These are phyloP conservation scores for Gynostemma pentaphyllum DNA, from an alignment of 306 rosid genomes.

Conservation along the genomic window DNA sequence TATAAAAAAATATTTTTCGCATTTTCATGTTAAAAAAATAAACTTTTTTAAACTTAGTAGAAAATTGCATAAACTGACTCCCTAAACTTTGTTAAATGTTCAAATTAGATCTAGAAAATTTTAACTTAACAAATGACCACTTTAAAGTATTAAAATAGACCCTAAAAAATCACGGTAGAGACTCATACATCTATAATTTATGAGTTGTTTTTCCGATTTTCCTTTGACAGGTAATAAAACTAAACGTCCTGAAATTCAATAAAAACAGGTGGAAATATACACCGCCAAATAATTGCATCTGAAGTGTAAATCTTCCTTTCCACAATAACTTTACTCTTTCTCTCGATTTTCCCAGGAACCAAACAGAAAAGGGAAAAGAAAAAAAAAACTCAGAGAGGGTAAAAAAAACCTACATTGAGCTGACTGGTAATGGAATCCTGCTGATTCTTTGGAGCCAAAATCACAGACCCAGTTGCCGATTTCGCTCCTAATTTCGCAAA, in stretches of 20 bases:
- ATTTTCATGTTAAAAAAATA: too few species aligned
- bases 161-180: too few species aligned
- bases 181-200: too few species aligned
- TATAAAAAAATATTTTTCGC: too few species aligned
- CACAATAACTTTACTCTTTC: conserved; percentile 9
- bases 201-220: too few species aligned
- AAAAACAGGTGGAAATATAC: not conserved
- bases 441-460: conserved; percentile 64
- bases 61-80: too few species aligned
- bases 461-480: conserved; percentile 47
- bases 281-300: not conserved
- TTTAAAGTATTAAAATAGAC: too few species aligned
- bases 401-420: conserved; percentile 51
- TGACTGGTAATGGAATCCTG: conserved; percentile 72
- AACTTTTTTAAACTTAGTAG: too few species aligned
- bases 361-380: conserved; percentile 7
- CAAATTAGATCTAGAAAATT: too few species aligned
- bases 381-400: not conserved
- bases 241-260: not conserved
- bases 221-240: too few species aligned
- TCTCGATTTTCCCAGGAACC: conserved; percentile 13
- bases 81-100: too few species aligned
- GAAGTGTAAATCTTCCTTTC: not conserved
- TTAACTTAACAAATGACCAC: too few species aligned
- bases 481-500: conserved; percentile 60